These are phyloP conservation scores for Salvia sclarea DNA, from an alignment of 305 asterid species.

Conservation along the genomic window DNA sequence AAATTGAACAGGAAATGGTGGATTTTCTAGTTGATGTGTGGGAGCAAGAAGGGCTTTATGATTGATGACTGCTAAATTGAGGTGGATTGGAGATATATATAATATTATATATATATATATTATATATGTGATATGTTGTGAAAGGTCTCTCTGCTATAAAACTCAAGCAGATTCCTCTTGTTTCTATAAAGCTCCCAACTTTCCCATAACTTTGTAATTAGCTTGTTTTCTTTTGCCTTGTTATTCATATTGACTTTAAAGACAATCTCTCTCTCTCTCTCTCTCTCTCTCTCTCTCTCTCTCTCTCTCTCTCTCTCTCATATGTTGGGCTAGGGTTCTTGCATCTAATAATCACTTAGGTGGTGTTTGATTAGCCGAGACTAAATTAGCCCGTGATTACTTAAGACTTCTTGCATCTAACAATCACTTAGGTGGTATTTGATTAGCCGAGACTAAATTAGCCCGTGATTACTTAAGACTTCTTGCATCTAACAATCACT, in stretches of 20 bases:
- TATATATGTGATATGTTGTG: neutral
- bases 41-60: conserved; percentile 66
- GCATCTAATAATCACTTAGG: too few species aligned
- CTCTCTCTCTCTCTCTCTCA: too few species aligned
- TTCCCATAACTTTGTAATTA: conserved; percentile 35
- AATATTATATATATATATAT: neutral
- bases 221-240: conserved; percentile 5
- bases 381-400: too few species aligned
- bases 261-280: neutral
- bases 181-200: conserved; percentile 28
- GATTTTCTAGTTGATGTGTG: conserved; percentile 62
- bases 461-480: too few species aligned
- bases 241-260: neutral
- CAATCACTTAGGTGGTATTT: too few species aligned
- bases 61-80: conserved; percentile 32
- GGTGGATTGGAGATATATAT: too few species aligned
- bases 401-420: too few species aligned
- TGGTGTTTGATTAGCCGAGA: too few species aligned
- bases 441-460: too few species aligned
- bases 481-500: too few species aligned
- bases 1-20: conserved; percentile 59
- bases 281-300: too few species aligned
- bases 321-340: too few species aligned
- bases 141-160: neutral
- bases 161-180: conserved; percentile 33